Evolutionary conservation across 1,139 yeast species (phyloP), one percentile per base, ranked within the genome.

Genomic region (Eremothecium sinecaudum): DNA sequence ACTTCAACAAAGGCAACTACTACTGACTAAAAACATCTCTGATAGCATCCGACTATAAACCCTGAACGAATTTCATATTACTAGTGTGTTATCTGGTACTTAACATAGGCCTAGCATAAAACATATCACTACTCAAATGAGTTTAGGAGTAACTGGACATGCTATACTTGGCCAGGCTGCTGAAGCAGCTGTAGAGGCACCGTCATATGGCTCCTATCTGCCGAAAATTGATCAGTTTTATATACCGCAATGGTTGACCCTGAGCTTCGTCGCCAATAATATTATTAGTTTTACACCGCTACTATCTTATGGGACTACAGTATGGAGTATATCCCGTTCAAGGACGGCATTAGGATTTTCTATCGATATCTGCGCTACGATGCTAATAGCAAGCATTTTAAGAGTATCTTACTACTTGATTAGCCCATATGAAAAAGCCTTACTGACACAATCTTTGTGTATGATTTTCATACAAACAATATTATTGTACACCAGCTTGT

Each of bases 361-460:
- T 5, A 66, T 84, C 15, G 96, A 86, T 56, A 80, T 86, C 10
- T 86, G 95, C 59, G 90, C 87, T 11, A 82, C 94, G 8, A 84
- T 86, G 94, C 58, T 86, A 40, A 67, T 83, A 47, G 80, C 94
- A 1, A 73, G 84, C 31, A 72, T 78, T 4, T 60, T 84, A 28
- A 67, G 93, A 42, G 75, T 86, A 14, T 73, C 75, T 36, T 86
- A 82, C 61, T 86, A 79, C 60, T 59, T 78, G 42, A 76, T 84
- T 34, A 71, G 78, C 28, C 94, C 94, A 0, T 86, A 77, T 54
- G 95, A 86, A 52, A 58, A 71, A 12, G 72, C 93, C 2, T 58
- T 86, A 24, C 63, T 84, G 28, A 61, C 87, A 39, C 96, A 86
- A 53, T 74, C 92, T 24, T 52, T 80, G 28, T 71, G 81, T 15